These are phyloP conservation scores for Fusarium ambrosium DNA, from an alignment of 2,329 filamentous ascomycete species.

Conservation along the genomic window DNA sequence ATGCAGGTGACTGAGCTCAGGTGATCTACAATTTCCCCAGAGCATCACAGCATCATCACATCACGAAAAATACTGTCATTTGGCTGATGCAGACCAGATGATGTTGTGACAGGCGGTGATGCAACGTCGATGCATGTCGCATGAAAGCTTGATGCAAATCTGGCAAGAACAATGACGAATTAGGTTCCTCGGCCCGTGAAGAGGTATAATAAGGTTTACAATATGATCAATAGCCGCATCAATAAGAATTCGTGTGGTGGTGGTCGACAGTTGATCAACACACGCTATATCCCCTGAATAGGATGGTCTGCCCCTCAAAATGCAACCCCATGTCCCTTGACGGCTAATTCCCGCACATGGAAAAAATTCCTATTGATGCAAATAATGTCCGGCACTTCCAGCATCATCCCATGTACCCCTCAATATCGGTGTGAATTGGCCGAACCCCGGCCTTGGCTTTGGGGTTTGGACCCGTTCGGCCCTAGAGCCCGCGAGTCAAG, in stretches of 20 bases:
- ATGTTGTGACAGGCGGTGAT: not conserved
- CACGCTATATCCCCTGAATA: slow-evolving; percentile 17
- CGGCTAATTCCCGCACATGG: slow-evolving; percentile 23
- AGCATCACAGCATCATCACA: not conserved
- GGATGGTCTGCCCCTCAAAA: slow-evolving; percentile 9
- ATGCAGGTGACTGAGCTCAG: not conserved
- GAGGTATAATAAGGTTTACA: not conserved
- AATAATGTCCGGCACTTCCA: slow-evolving; percentile 17
- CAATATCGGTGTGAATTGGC: slow-evolving; percentile 31
- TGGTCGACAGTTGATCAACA: slow-evolving; percentile 17
- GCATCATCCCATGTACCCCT: slow-evolving; percentile 32
- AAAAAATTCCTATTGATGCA: slow-evolving; percentile 38
- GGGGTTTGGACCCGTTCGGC: slow-evolving; percentile 25
- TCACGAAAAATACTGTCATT: not conserved
- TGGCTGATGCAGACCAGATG: not conserved
- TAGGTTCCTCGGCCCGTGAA: slow-evolving; percentile 2
- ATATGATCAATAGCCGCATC: slow-evolving; percentile 28
- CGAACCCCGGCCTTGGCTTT: slow-evolving; percentile 23
- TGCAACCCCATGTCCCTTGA: slow-evolving; percentile 16
- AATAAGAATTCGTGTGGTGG: slow-evolving; percentile 34
- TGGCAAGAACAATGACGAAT: not conserved
- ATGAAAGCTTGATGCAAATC: not conserved
- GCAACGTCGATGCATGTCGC: not conserved
- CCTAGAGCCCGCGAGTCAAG: not conserved
- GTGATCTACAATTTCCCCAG: not conserved